Percentiles rank a stretch among this genome's conserved stretches.
Conservation (phyloP, 2,329 filamentous ascomycete species). For the Dactylellina drechsleri region DNA sequence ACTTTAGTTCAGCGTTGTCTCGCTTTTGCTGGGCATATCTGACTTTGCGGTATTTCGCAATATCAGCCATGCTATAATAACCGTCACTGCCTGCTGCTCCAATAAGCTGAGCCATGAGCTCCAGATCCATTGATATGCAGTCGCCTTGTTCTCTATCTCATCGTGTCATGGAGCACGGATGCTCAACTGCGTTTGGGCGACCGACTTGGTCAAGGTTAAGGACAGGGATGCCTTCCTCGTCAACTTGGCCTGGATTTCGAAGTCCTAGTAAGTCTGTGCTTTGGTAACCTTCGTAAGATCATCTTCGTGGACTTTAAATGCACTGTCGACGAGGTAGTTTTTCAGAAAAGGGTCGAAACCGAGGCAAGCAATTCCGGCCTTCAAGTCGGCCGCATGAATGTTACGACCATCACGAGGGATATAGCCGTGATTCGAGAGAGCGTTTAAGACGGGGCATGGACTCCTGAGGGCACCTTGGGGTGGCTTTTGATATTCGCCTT, state of each 20-base stretch:
- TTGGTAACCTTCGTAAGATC: constrained; percentile 15
- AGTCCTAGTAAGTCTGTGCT: constrained; percentile 8
- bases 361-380: constrained; percentile 1
- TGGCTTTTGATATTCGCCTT: constrained; percentile 14
- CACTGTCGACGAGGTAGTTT: constrained; percentile 12
- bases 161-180: constrained; percentile 60
- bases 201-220: constrained; percentile 59
- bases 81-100: constrained; percentile 36
- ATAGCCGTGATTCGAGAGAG: constrained; percentile 22
- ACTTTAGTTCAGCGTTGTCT: constrained; percentile 18
- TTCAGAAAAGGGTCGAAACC: constrained; percentile 9
- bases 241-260: constrained; percentile 42
- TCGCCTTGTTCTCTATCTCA: constrained; percentile 57
- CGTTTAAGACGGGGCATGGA: constrained; percentile 20
- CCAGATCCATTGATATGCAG: constrained; percentile 55
- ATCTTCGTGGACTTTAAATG: constrained; percentile 14
- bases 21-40: constrained; percentile 18
- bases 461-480: constrained; percentile 15
- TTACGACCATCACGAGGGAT: constrained; percentile 22
- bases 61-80: constrained; percentile 40
- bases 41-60: constrained; percentile 30
- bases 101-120: constrained; percentile 58
- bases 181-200: constrained; percentile 60
- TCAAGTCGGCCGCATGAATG: constrained; percentile 16
- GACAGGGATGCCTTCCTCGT: constrained; percentile 9